Evolutionary conservation across 2,329 filamentous ascomycete genomes (phyloP).

Genomic region (Neofusicoccum cordaticola): DNA sequence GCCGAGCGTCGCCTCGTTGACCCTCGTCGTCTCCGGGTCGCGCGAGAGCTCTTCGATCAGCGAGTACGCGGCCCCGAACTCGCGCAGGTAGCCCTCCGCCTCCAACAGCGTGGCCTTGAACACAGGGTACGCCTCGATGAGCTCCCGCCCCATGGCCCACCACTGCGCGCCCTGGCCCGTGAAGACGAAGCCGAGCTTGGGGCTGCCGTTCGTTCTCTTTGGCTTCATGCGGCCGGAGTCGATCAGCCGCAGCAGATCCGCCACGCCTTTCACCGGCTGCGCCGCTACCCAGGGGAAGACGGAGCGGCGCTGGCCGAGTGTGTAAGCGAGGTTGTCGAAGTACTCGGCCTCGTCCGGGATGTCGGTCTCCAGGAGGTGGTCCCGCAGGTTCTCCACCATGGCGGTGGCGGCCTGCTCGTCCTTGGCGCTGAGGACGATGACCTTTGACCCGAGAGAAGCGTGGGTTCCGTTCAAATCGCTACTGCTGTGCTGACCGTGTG

Average conservation of each 20-base stretch:
- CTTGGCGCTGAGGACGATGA: neutral
- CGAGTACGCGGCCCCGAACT: slow-evolving; percentile 12
- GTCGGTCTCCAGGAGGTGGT: neutral
- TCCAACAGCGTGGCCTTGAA: neutral
- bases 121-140: slow-evolving; percentile 10
- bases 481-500: no score
- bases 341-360: neutral
- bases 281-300: neutral
- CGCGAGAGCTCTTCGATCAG: slow-evolving; percentile 22
- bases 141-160: slow-evolving; percentile 18
- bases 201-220: neutral
- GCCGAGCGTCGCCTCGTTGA: slow-evolving; percentile 23
- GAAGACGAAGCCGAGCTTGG: slow-evolving; percentile 23
- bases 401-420: neutral
- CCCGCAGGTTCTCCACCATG: neutral
- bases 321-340: neutral
- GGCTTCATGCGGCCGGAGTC: neutral
- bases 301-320: neutral
- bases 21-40: slow-evolving; percentile 21
- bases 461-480: no score
- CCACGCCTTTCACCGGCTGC: neutral
- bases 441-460: neutral
- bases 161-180: slow-evolving; percentile 33
- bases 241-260: neutral
- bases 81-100: slow-evolving; percentile 11